Base-by-base conservation (phyloP, 805 yeast genomes). In the Kuraishia capsulata region DNA sequence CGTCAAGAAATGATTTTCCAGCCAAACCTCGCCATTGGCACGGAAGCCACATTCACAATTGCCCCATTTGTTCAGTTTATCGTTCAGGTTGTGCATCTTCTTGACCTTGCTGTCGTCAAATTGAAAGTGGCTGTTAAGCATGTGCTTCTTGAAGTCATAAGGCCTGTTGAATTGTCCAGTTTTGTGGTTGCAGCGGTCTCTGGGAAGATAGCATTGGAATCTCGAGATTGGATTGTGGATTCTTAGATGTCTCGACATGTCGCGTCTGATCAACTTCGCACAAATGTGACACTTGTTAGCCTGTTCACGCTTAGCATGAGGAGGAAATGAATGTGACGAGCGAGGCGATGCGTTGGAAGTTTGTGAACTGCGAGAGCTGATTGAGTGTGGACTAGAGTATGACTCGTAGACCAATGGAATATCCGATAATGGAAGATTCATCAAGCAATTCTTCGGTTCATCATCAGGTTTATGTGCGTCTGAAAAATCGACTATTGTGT, bases 121-220 rank as follows among this genome's bases (percentile, higher is more conserved):
- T 35, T 52, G 53, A 50, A 78, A 78, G 46, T 78, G 86, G 38
- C 69, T 61, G 50, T 77, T 79, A 30, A 78, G 56, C 39, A 78
- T 54, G 50, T 78, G 86, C 49, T 78, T 78, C 50, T 78, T 78
- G 61, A 63, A 76, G 52, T 78, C 86, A 52, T 78, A 78, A 4
- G 81, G 81, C 36, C 86, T 61, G 56, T 78, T 78, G 59, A 78
- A 78, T 48, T 64, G 72, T 21, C 82, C 78, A 11, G 77, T 65
- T 48, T 69, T 75, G 51, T 78, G 84, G 3, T 67, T 56, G 50
- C 85, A 78, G 33, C 57, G 56, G n/a, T 58, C 58, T 36, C 68
- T 61, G 6, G 83, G 83, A 47, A 67, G 78, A 14, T 72, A 64
- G 51, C 86, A 78, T 26, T 56, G 64, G 51, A 78, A 78, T 28